These are phyloP conservation scores for Periglandula ipomoeae DNA, from an alignment of 2,329 filamentous ascomycete species.

Conservation along the genomic window DNA sequence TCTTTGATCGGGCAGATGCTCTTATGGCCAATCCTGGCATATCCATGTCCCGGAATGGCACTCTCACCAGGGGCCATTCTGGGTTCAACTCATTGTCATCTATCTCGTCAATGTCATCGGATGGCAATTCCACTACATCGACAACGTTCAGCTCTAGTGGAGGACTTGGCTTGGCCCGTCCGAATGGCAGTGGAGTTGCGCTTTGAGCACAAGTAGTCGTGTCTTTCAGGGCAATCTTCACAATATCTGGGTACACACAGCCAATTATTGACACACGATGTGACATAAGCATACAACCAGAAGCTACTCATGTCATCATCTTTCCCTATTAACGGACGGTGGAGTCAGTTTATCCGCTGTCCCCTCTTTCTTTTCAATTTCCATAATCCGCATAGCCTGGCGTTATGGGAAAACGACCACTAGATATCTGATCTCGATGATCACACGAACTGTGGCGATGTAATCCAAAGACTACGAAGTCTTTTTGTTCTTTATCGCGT, in stretches of 20 bases:
- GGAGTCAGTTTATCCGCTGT: neutral
- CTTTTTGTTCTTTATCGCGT: neutral
- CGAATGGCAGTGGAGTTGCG: conserved; percentile 29
- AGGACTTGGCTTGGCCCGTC: conserved; percentile 21
- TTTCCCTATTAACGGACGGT: too few species aligned
- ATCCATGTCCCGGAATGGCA: conserved; percentile 44
- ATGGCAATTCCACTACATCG: conserved; percentile 25
- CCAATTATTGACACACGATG: neutral
- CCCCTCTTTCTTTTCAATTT: neutral
- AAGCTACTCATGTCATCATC: neutral
- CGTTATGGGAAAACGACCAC: conserved; percentile 5
- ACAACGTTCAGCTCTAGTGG: conserved; percentile 23
- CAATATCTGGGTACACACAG: neutral
- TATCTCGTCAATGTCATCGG: conserved; percentile 32
- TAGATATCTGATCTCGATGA: conserved; percentile 6
- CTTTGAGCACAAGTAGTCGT: conserved; percentile 15
- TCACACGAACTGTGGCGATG: conserved; percentile 7
- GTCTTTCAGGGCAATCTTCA: neutral
- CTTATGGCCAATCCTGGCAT: conserved; percentile 49
- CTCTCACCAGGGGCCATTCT: conserved; percentile 32
- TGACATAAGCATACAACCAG: neutral
- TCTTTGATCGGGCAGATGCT: conserved; percentile 52
- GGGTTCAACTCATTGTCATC: conserved; percentile 31
- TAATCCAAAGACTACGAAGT: neutral
- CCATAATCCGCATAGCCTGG: conserved; percentile 7